Percentiles rank a stretch among this genome's conserved stretches.
phyloP scores from a whole-genome alignment of 768 basidiomycete species.

The Tricholoma flavovirens region DNA sequence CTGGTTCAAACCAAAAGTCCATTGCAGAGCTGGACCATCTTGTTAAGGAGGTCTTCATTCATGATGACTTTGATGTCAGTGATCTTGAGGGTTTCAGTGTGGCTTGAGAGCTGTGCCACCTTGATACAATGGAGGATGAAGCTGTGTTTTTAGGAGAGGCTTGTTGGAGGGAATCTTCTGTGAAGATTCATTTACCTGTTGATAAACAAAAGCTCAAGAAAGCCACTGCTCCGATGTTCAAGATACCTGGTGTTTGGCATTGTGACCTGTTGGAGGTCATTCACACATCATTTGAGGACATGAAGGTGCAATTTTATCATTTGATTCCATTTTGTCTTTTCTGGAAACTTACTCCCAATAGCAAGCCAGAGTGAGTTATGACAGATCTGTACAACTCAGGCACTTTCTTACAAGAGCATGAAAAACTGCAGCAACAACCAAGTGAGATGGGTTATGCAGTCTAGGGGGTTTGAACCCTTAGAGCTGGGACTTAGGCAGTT shows the following conservation, averaged over 20 bases:
- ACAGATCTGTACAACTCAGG: conserved; percentile 7
- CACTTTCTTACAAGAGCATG: too few relatives aligned
- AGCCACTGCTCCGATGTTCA: background rate
- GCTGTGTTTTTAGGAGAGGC: background rate
- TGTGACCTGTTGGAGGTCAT: conserved; percentile 9
- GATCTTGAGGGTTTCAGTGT: background rate
- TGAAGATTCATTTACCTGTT: background rate
- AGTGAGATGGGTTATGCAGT: too few relatives aligned
- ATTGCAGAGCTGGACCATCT: background rate
- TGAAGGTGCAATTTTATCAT: conserved; percentile 4
- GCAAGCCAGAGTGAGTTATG: background rate
- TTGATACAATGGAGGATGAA: background rate
- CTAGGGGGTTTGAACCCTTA: too few relatives aligned
- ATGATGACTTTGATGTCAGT: background rate
- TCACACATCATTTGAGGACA: conserved; percentile 9
- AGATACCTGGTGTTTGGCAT: background rate
- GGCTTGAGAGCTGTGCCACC: background rate
- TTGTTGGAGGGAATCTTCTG: background rate
- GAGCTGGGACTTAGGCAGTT: too few relatives aligned
- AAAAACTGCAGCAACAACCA: too few relatives aligned
- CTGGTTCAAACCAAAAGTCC: background rate
- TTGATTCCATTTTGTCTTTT: background rate
- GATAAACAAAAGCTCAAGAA: background rate
- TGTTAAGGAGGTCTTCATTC: background rate
- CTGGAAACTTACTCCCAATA: background rate